Percentiles rank a stretch among this genome's conserved stretches.
These are phyloP conservation scores for Tolypocladium tundrense DNA, from an alignment of 2,329 filamentous ascomycete genomes.

Conservation along the genomic window DNA sequence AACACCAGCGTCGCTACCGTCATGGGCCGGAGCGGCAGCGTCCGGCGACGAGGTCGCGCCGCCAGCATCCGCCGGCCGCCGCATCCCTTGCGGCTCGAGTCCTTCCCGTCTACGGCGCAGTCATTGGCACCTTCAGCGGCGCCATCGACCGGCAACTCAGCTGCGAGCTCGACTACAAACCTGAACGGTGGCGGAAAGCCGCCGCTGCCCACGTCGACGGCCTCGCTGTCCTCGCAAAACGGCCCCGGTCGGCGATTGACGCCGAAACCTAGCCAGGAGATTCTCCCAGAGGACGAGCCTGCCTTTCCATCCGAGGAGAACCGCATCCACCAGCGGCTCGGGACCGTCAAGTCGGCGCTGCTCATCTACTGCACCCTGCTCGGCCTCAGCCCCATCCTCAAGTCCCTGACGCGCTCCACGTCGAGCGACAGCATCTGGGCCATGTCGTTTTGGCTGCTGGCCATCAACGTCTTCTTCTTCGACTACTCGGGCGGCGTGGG, in stretches of 20 bases:
- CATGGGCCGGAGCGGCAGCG: constrained; percentile 22
- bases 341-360: constrained; percentile 83
- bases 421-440: constrained; percentile 96
- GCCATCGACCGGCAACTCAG: constrained; percentile 17
- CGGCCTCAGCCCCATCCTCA: constrained; percentile 87
- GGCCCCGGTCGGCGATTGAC: constrained; percentile 1
- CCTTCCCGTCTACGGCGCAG: constrained; percentile 13
- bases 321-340: constrained; percentile 46
- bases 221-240: constrained; percentile 4
- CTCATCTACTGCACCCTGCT: constrained; percentile 89
- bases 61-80: constrained; percentile 26
- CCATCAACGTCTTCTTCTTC: constrained; percentile 96
- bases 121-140: constrained; percentile 14
- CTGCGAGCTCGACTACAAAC: constrained; percentile 37
- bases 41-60: constrained; percentile 22
- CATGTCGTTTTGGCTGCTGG: constrained; percentile 83
- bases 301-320: constrained; percentile 20
- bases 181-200: constrained; percentile 37
- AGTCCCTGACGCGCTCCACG: constrained; percentile 88
- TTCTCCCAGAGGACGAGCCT: constrained; percentile 13
- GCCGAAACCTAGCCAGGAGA: constrained; percentile 18
- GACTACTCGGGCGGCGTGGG: constrained; percentile 73
- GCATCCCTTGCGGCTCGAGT: constrained; percentile 16
- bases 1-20: constrained; percentile 22
- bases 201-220: constrained; percentile 40